Conservation (phyloP, 2,329 filamentous ascomycete species). For the Paraphoma chrysanthemicola region DNA sequence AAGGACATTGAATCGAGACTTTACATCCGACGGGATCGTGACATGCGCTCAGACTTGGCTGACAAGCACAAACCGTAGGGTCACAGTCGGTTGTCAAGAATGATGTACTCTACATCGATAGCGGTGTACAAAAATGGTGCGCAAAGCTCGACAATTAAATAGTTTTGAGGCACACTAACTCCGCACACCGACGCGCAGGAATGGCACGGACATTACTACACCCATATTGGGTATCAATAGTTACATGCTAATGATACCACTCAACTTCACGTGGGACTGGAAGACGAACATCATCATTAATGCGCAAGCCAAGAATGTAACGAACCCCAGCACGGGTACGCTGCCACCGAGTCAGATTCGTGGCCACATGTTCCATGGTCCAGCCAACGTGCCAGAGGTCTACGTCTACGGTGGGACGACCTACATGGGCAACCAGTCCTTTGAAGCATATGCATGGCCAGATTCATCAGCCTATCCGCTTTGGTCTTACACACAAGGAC, state of each 20-base stretch:
- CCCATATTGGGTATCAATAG: slow-evolving; percentile 19
- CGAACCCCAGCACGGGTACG: slow-evolving; percentile 24
- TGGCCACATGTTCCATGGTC: slow-evolving; percentile 34
- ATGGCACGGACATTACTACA: slow-evolving; percentile 15
- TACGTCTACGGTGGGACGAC: slow-evolving; percentile 29
- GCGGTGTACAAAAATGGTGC: slow-evolving; percentile 28
- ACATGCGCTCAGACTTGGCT: neutral
- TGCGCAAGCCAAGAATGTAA: slow-evolving; percentile 21
- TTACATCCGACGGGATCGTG: too few relatives aligned
- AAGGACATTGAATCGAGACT: too few relatives aligned
- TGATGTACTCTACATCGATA: slow-evolving; percentile 29
- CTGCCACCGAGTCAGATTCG: slow-evolving; percentile 26
- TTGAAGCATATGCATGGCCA: slow-evolving; percentile 14
- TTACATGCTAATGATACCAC: slow-evolving; percentile 23
- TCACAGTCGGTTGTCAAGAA: slow-evolving; percentile 27
- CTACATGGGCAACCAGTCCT: slow-evolving; percentile 27
- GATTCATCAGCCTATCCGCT: slow-evolving; percentile 24
- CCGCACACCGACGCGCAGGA: neutral
- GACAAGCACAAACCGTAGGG: neutral
- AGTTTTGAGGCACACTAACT: neutral
- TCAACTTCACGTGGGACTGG: slow-evolving; percentile 31
- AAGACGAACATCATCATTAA: slow-evolving; percentile 22
- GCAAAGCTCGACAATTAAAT: neutral
- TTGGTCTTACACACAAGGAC: slow-evolving; percentile 22
- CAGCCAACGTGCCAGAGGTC: slow-evolving; percentile 13